Evolutionary conservation across 2,329 filamentous ascomycete species (phyloP).

Genomic region (Triangularia setosa): DNA sequence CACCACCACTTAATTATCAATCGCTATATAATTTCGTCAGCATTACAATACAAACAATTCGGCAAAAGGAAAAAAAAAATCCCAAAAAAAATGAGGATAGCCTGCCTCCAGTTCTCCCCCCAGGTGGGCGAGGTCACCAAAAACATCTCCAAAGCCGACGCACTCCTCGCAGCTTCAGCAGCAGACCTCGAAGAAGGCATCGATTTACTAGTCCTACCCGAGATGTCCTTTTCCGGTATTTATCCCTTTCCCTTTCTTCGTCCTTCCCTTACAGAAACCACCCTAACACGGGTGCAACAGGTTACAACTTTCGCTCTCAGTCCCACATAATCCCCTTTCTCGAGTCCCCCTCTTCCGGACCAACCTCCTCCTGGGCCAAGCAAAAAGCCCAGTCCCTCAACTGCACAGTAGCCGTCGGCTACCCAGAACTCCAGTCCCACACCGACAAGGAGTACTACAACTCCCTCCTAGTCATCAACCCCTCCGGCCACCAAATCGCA

Average conservation of each 20-base stretch:
- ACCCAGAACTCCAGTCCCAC: conserved; percentile 61
- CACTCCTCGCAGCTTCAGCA: conserved; percentile 52
- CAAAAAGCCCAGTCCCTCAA: conserved; percentile 61
- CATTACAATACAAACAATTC: not conserved
- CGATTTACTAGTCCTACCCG: conserved; percentile 70
- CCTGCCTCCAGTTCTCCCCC: conserved; percentile 70
- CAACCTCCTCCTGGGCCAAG: conserved; percentile 68
- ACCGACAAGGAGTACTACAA: conserved; percentile 53
- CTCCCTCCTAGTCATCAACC: conserved; percentile 50
- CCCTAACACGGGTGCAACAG: conserved; percentile 34
- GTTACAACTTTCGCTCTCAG: conserved; percentile 74
- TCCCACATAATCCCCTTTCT: conserved; percentile 65
- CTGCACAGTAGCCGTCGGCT: conserved; percentile 68
- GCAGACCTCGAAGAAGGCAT: conserved; percentile 56
- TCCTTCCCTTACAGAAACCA: not conserved
- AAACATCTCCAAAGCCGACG: conserved; percentile 66
- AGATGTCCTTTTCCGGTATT: conserved; percentile 70
- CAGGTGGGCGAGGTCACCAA: conserved; percentile 65
- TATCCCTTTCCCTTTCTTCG: not conserved
- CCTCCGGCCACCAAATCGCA: conserved; percentile 54
- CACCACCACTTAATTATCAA: not conserved
- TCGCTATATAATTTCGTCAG: not conserved
- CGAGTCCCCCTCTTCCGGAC: conserved; percentile 62
- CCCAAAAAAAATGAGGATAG: conserved; percentile 32
- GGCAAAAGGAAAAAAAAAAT: no score